A percentile compares a stretch with the other conserved stretches of the same genome.
Conservation (phyloP, 225 moss, liverwort and hornwort species). For the Sphagnum tenellum region DNA sequence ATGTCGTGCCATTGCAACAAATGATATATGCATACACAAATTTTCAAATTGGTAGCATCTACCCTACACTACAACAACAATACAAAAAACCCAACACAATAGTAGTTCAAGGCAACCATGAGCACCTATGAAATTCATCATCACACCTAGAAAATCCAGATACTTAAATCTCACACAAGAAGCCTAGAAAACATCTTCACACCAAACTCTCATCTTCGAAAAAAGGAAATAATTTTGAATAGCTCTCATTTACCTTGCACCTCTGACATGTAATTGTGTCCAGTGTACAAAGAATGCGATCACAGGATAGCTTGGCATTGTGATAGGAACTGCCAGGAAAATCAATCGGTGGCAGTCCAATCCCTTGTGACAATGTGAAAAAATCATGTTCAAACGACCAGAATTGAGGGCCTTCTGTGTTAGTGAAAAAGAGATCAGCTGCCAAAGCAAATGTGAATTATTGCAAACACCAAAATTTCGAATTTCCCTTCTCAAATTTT, state of each 20-base stretch:
- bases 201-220: too few species aligned
- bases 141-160: too few species aligned
- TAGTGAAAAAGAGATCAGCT: not conserved
- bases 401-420: not conserved
- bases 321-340: not conserved
- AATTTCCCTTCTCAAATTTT: not conserved
- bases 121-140: too few species aligned
- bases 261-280: not conserved
- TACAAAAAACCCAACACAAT: too few species aligned
- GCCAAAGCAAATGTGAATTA: not conserved
- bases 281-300: not conserved
- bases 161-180: too few species aligned
- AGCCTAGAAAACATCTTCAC: too few species aligned
- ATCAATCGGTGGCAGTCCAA: too few species aligned
- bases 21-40: not conserved
- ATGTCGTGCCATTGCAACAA: not conserved
- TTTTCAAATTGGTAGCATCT: too few species aligned
- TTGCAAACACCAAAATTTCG: not conserved
- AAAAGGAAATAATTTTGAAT: too few species aligned
- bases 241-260: not conserved
- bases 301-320: not conserved
- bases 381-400: not conserved
- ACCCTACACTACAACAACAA: too few species aligned
- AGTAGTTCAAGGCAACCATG: too few species aligned
- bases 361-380: not conserved